Percentiles rank a stretch among this genome's conserved stretches.
These are phyloP conservation scores for Lolium perenne DNA, from an alignment of 176 grass and related monocot species.

Conservation along the genomic window DNA sequence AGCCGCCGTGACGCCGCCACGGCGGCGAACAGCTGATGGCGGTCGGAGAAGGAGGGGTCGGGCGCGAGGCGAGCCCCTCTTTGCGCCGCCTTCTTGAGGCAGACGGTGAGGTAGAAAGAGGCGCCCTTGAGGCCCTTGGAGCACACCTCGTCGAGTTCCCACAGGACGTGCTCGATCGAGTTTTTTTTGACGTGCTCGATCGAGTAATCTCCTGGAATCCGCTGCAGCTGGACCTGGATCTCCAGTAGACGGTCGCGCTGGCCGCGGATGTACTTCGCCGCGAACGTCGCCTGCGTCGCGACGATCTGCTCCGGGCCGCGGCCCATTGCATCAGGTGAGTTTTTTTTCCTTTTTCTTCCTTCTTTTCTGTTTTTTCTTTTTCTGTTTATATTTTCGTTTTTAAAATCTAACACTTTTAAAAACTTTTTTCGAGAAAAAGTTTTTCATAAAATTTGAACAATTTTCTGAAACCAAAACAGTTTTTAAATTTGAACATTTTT, in stretches of 20 bases:
- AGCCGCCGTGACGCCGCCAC: neutral
- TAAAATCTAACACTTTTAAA: too few relatives aligned
- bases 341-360: too few relatives aligned
- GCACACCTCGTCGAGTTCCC: neutral
- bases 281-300: neutral
- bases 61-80: neutral
- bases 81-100: neutral
- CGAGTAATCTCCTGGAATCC: neutral
- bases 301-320: neutral
- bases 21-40: neutral
- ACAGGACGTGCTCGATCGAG: neutral
- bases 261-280: neutral
- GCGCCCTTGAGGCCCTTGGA: neutral
- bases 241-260: constrained; percentile 10
- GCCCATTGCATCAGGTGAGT: too few relatives aligned
- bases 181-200: neutral
- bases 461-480: too few relatives aligned
- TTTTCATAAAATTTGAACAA: too few relatives aligned
- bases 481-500: too few relatives aligned
- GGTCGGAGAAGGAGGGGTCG: neutral
- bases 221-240: neutral
- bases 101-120: neutral
- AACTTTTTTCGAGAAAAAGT: too few relatives aligned
- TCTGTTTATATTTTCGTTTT: too few relatives aligned
- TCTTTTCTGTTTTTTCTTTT: too few relatives aligned